Base-by-base conservation (phyloP, 331 rosid species). In the Phaseolus coccineus region DNA sequence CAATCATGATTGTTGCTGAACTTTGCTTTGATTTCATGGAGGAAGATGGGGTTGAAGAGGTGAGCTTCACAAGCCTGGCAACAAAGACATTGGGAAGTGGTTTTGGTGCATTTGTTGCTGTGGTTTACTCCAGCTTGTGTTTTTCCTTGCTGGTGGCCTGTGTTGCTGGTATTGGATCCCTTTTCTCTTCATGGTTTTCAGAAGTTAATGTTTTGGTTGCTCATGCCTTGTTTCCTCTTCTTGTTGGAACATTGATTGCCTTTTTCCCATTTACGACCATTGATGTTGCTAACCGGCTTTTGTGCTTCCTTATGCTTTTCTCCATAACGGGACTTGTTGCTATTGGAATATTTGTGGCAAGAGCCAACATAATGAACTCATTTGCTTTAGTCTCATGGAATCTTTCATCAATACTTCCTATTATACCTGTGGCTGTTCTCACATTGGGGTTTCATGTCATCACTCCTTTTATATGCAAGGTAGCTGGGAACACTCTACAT, bases 391-490 rank as follows among this genome's bases (percentile, higher is more conserved):
- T 85, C 51, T 88, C 84, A 5, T 88, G 94, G 94, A 16, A 58
- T 3, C 22, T 84, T 44, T 81, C 87, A 0, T 84, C 87, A 5
- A 76, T 88, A 15, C 74, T 83, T 46, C 90, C 89, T 2, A 83
- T 87, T 28, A 84, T 90, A 53, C 94, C 90, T 0, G 86, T 86
- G 28, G 83, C 88, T 30, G 90, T 90, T 1, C 83, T 90, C 52
- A 86, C 94, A 5, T 78, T 88, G 74, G 90, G 91, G 27, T 90
- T 87, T 82, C 94, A 90, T 86, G 92, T 90, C 4, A 81, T 84
- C 31, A 90, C 90, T 56, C 92, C 88, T 58, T 88, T 90, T 57
- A 86, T 88, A 5, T 90, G 94, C 69, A 90, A 78, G 75, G 70
- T 88, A 83, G 87, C 85, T 39, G 87, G 92, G 63, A 74, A 86